A percentile compares a stretch with the other conserved stretches of the same genome.
Evolutionary conservation across 306 rosid genomes (phyloP).

Genomic region (Phaseolus lunatus): DNA sequence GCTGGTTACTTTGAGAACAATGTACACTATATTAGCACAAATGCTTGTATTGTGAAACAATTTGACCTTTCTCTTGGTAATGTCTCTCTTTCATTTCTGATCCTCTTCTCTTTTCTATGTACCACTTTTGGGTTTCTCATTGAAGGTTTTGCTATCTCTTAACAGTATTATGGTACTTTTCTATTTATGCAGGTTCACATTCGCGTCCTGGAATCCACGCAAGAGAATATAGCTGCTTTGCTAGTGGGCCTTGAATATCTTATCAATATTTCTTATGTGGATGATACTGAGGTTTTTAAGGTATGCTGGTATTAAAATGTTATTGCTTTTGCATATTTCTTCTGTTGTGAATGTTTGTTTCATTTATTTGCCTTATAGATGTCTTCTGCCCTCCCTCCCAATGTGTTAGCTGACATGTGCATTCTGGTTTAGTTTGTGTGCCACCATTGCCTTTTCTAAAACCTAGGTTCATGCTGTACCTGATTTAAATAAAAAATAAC

Average conservation of each 20-base stretch:
- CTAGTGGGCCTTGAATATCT: constrained; percentile 95
- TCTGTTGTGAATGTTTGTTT: background rate
- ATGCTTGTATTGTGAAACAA: background rate
- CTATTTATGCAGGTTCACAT: constrained; percentile 71
- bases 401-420: constrained; percentile 7
- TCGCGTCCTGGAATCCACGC: constrained; percentile 76
- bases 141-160: constrained; percentile 16
- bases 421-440: constrained; percentile 4
- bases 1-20: background rate
- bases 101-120: background rate
- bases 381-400: background rate
- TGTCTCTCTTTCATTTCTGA: background rate
- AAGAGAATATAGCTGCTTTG: constrained; percentile 76
- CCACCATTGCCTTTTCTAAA: constrained; percentile 7
- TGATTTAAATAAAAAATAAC: constrained; percentile 36
- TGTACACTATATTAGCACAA: constrained; percentile 2
- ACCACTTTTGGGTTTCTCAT: background rate
- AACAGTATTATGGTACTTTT: constrained; percentile 6
- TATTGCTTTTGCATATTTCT: background rate
- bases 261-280: constrained; percentile 91
- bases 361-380: background rate
- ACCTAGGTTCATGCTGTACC: background rate
- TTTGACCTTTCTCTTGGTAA: background rate
- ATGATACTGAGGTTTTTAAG: constrained; percentile 97
- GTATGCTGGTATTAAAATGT: constrained; percentile 44